phyloP scores from a whole-genome alignment of 2,329 filamentous ascomycete genomes.

The Phaeosphaeriaceae sp. region DNA sequence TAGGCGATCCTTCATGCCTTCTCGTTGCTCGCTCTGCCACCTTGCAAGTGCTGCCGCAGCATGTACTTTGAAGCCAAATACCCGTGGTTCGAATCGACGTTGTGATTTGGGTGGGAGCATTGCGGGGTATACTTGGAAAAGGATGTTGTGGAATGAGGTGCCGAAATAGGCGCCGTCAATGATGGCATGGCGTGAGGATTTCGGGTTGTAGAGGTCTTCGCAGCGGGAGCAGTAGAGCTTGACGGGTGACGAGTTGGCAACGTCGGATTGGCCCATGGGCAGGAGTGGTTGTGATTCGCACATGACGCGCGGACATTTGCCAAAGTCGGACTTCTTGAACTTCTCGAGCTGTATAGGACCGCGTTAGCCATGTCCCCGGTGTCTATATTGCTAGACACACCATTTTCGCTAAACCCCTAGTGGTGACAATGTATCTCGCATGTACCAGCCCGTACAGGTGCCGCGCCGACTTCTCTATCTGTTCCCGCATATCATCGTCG shows the following conservation, averaged over 20 bases:
- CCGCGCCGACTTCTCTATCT: conserved; percentile 95
- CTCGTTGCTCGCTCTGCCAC: conserved; percentile 85
- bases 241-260: conserved; percentile 85
- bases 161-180: conserved; percentile 99
- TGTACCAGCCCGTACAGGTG: conserved; percentile 97
- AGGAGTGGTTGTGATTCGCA: conserved; percentile 93
- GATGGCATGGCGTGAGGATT: conserved; percentile 90
- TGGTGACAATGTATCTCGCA: conserved; percentile 95
- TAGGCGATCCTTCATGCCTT: conserved; percentile 82
- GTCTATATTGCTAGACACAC: conserved; percentile 57
- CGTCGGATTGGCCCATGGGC: conserved; percentile 91
- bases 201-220: conserved; percentile 98
- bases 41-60: conserved; percentile 84
- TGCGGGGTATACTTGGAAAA: conserved; percentile 96
- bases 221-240: conserved; percentile 97
- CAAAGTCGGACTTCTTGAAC: conserved; percentile 97
- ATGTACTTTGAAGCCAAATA: conserved; percentile 97
- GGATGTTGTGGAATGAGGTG: conserved; percentile 97
- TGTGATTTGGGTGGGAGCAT: conserved; percentile 85
- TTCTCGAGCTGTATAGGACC: conserved; percentile 83
- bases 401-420: conserved; percentile 93
- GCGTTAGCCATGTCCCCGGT: conserved; percentile 14
- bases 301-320: conserved; percentile 95
- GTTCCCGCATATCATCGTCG: conserved; percentile 97
- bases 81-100: conserved; percentile 84